phyloP scores from a whole-genome alignment of 805 yeast genomes.

The Metschnikowia cerradonensis region DNA sequence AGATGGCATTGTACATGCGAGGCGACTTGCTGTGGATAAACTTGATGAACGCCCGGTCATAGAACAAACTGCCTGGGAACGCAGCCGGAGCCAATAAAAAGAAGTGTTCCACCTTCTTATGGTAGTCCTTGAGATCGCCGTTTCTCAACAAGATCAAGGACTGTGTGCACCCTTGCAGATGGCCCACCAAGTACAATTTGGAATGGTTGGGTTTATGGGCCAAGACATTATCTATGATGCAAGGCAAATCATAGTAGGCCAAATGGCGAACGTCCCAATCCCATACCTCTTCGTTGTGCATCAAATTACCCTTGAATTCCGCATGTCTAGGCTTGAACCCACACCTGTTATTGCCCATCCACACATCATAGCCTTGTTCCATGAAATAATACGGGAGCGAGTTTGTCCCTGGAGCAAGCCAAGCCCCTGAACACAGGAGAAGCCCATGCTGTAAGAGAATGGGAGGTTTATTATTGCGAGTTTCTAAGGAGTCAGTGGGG shows the following conservation, averaged over 20 bases:
- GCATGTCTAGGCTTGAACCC: conserved; percentile 73
- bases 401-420: conserved; percentile 74
- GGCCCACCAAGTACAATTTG: conserved; percentile 66
- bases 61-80: conserved; percentile 74
- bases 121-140: conserved; percentile 29
- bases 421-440: conserved; percentile 83
- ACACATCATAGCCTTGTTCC: conserved; percentile 69
- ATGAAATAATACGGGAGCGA: conserved; percentile 62
- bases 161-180: conserved; percentile 93
- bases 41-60: conserved; percentile 56
- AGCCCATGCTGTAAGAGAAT: conserved; percentile 81
- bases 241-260: conserved; percentile 74
- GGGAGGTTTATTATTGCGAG: conserved; percentile 47
- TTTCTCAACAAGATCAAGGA: conserved; percentile 63
- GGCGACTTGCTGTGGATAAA: conserved; percentile 55
- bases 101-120: conserved; percentile 59
- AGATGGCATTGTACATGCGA: conserved; percentile 44
- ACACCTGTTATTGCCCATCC: conserved; percentile 90
- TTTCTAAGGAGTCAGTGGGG: conserved; percentile 34
- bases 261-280: conserved; percentile 88
- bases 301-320: conserved; percentile 28
- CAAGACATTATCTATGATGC: conserved; percentile 61
- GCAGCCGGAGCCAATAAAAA: conserved; percentile 88
- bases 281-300: conserved; percentile 64
- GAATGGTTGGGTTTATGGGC: conserved; percentile 34